Base-by-base conservation (phyloP, 306 rosid species). In the Ormosia emarginata region DNA sequence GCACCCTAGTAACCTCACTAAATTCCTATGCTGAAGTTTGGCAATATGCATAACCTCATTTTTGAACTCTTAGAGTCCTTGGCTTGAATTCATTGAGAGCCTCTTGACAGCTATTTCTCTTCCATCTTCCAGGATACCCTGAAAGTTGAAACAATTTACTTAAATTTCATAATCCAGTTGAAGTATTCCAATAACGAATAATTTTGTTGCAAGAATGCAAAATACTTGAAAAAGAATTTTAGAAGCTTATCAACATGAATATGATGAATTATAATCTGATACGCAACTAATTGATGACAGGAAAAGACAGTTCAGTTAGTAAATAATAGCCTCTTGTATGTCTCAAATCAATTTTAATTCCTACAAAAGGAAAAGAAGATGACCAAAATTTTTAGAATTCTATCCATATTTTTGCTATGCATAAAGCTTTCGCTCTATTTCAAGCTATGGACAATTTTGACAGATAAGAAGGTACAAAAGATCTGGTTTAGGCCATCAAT, bases 1-100 rank as follows among this genome's bases (percentile, higher is more conserved):
- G 71, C 70, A 89, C 29, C 90, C 89, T 10, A 83, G 77, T 55
- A 89, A 85, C 79, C 39, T 89, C 44, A 89, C 91, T 53, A 87
- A 86, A 76, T 87, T 90, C 46, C 91, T 83, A 85, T 83, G 93
- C 67, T 90, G 89, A 72, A 90, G 85, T 69, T 85, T 85, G 41
- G 88, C 87, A 32, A 87, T 85, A 7, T 87, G 79, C 17, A 57
- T 65, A 3, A 89, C 90, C 68, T 89, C 88, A 57, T 84, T 89
- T 81, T 85, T 87, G 79, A 89, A 87, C 80, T 89, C 89, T 2
- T 41, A 77, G 7, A 61, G 1, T 57, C 90, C 90, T 83, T 89
- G 92, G 14, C 86, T 82, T 1, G 92, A 87, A 74, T 67, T 80
- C 39, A 6, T 36, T 6, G 88, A 87, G 55, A 89, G 92, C 77